These are phyloP conservation scores for Diatrype stigma DNA, from an alignment of 2,329 filamentous ascomycete species.

Conservation along the genomic window DNA sequence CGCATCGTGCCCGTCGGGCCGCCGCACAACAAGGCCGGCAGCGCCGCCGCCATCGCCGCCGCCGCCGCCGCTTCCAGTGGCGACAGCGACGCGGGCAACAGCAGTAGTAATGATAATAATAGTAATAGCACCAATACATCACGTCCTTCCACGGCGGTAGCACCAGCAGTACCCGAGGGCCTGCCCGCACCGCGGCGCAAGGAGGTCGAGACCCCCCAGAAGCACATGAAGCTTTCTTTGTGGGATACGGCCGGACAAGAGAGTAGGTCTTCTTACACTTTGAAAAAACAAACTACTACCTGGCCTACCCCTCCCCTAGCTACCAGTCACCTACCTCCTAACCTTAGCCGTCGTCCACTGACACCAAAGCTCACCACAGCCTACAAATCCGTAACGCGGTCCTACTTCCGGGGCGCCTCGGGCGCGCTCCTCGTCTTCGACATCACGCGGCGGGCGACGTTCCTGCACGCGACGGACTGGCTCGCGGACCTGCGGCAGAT, in stretches of 20 bases:
- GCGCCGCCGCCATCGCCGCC: constrained; percentile 25
- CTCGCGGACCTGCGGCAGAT: constrained; percentile 90
- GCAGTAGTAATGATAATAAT: too few relatives aligned
- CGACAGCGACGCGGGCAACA: too few relatives aligned
- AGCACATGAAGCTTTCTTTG: constrained; percentile 87
- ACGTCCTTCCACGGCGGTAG: not conserved
- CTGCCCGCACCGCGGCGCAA: constrained; percentile 50
- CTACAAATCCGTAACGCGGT: constrained; percentile 92
- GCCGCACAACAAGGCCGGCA: constrained; percentile 58
- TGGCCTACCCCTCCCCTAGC: too few relatives aligned
- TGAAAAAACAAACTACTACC: too few relatives aligned
- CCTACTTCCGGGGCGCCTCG: constrained; percentile 79
- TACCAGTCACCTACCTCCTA: too few relatives aligned
- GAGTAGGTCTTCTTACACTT: constrained; percentile 43
- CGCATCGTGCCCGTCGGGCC: constrained; percentile 88
- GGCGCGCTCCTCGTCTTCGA: constrained; percentile 86
- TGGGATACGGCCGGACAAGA: constrained; percentile 98
- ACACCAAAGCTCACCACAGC: too few relatives aligned
- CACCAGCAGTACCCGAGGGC: constrained; percentile 28
- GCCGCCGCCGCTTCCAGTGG: not conserved
- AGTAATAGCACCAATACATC: constrained; percentile 1
- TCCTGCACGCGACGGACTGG: constrained; percentile 87
- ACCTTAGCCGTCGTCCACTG: too few relatives aligned
- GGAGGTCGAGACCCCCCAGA: constrained; percentile 42
- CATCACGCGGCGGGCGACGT: constrained; percentile 80